These are phyloP conservation scores for Fagopyrum homotropicum DNA, from an alignment of 148 eudicot genomes.

Conservation along the genomic window DNA sequence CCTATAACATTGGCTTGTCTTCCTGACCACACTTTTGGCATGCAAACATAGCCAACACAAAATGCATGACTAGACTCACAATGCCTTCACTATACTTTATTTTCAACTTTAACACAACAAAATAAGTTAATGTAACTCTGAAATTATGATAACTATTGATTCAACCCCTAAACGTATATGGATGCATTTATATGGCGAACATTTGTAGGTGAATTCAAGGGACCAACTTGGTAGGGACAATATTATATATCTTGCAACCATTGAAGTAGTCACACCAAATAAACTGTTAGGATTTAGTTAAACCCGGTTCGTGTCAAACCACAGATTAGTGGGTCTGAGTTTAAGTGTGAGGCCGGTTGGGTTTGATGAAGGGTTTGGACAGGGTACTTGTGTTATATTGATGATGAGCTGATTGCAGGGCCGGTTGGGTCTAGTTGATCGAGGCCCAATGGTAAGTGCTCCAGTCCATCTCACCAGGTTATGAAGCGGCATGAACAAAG, in stretches of 20 bases:
- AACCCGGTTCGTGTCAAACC: too few relatives aligned
- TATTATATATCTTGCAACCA: background rate
- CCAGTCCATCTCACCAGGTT: too few relatives aligned
- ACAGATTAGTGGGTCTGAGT: too few relatives aligned
- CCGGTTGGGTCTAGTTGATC: too few relatives aligned
- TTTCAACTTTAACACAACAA: background rate
- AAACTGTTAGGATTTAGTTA: too few relatives aligned
- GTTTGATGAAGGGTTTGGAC: too few relatives aligned
- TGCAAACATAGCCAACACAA: background rate
- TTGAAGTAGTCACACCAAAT: too few relatives aligned
- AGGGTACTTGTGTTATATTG: too few relatives aligned
- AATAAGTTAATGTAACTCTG: background rate
- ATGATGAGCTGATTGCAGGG: too few relatives aligned
- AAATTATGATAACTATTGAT: background rate
- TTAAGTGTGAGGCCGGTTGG: too few relatives aligned
- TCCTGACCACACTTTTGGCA: background rate
- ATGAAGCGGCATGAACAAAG: too few relatives aligned
- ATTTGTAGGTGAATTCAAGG: background rate
- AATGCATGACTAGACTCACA: background rate
- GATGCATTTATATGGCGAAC: constrained; percentile 1
- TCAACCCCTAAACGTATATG: background rate
- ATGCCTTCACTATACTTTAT: background rate
- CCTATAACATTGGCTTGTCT: background rate
- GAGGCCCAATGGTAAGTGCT: too few relatives aligned
- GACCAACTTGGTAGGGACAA: background rate